A percentile compares a stretch with the other conserved stretches of the same genome.
Conservation (phyloP, 352 stramenopile species). For the Phytophthora idaei region DNA sequence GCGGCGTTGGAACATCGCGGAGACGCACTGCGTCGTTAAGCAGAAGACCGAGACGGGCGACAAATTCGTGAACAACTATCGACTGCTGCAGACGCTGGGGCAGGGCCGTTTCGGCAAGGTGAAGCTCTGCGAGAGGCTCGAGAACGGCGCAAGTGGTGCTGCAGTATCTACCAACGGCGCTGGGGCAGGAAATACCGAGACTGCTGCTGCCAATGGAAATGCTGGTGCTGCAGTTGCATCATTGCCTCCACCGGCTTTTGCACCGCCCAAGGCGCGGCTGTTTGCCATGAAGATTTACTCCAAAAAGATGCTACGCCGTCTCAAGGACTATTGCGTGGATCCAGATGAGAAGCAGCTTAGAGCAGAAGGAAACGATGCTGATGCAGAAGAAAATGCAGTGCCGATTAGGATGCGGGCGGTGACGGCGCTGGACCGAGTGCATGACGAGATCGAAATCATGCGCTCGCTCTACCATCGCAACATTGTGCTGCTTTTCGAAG, state of each 20-base stretch:
- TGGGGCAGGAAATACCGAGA: not conserved
- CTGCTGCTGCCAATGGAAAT: constrained; percentile 1
- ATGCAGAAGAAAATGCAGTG: constrained; percentile 2
- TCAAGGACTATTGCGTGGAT: constrained; percentile 79
- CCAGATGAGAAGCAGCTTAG: constrained; percentile 8
- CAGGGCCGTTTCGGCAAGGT: constrained; percentile 87
- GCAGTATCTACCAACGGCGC: constrained; percentile 1
- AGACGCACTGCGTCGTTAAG: constrained; percentile 59
- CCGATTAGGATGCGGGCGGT: constrained; percentile 66
- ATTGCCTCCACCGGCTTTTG: constrained; percentile 23
- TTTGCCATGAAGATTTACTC: constrained; percentile 90
- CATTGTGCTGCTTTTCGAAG: constrained; percentile 91
- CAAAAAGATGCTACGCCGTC: constrained; percentile 71
- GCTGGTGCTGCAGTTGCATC: constrained; percentile 5
- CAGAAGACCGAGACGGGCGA: constrained; percentile 50
- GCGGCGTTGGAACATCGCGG: constrained; percentile 68
- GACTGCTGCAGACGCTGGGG: constrained; percentile 67
- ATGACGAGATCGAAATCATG: constrained; percentile 90
- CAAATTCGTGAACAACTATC: constrained; percentile 87
- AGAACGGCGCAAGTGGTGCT: constrained; percentile 2
- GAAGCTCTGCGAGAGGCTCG: constrained; percentile 78
- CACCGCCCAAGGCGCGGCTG: constrained; percentile 34
- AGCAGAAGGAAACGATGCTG: not conserved
- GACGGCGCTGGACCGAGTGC: constrained; percentile 81
- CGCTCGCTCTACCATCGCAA: constrained; percentile 90